A percentile compares a stretch with the other conserved stretches of the same genome.
phyloP scores from a whole-genome alignment of 2,329 filamentous ascomycete species.

The Fusarium xylarioides region DNA sequence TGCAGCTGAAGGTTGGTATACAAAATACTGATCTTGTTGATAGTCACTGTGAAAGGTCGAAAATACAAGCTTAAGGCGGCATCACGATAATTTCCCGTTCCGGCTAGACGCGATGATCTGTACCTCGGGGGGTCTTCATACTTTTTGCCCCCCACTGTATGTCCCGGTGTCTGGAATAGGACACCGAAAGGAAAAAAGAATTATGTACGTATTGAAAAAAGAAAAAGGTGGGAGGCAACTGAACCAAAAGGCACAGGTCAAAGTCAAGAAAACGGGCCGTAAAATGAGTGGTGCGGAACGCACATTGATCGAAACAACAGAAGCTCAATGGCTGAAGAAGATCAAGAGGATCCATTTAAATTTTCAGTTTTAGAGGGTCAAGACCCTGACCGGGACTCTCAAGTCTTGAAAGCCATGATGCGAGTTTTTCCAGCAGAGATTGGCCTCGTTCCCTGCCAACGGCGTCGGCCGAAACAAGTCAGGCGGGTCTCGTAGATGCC shows the following conservation, averaged over 20 bases:
- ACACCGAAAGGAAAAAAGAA: conserved; percentile 17
- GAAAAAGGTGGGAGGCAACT: neutral
- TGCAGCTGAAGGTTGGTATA: too few species aligned
- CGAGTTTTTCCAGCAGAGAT: conserved; percentile 28
- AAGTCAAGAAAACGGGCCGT: conserved; percentile 18
- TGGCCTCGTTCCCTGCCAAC: conserved; percentile 15
- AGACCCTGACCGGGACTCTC: neutral
- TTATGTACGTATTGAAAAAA: neutral
- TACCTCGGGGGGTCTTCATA: too few species aligned
- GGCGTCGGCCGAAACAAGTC: conserved; percentile 31
- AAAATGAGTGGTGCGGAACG: neutral
- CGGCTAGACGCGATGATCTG: too few species aligned
- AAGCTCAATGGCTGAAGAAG: neutral
- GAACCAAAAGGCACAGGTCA: neutral
- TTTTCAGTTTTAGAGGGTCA: conserved; percentile 8
- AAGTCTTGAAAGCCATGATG: conserved; percentile 14
- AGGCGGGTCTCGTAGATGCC: conserved; percentile 35
- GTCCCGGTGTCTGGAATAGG: conserved; percentile 30
- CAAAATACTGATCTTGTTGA: too few species aligned
- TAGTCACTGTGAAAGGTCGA: too few species aligned
- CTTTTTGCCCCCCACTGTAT: too few species aligned
- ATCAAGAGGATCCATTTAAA: too few species aligned
- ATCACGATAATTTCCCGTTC: too few species aligned
- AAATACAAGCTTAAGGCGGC: too few species aligned
- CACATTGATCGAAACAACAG: too few species aligned